Conservation (phyloP, 495 filamentous ascomycete genomes). For the Bryoglossum gracile region DNA sequence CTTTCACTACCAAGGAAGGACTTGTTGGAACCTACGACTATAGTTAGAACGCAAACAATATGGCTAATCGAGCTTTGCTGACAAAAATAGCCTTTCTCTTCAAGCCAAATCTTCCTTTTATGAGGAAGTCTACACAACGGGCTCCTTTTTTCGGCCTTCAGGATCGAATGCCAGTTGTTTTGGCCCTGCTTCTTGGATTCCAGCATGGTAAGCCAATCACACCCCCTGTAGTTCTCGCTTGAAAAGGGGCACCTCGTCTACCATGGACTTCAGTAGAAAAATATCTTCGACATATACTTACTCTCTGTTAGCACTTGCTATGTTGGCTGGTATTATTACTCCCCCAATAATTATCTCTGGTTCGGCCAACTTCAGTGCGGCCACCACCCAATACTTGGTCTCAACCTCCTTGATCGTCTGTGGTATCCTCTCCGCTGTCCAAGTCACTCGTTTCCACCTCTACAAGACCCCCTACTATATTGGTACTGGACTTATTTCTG, state of each 20-base stretch:
- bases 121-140: constrained; percentile 52
- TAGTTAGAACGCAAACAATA: constrained; percentile 44
- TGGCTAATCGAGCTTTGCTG: not conserved
- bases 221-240: too few relatives aligned
- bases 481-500: constrained; percentile 82
- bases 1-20: constrained; percentile 54
- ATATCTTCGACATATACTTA: not conserved
- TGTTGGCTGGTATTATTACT: constrained; percentile 57
- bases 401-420: constrained; percentile 85
- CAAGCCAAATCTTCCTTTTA: constrained; percentile 76
- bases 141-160: constrained; percentile 86
- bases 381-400: constrained; percentile 70
- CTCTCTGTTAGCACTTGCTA: constrained; percentile 44
- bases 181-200: constrained; percentile 66
- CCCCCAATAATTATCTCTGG: constrained; percentile 73
- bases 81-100: constrained; percentile 51
- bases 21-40: constrained; percentile 85
- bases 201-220: constrained; percentile 45
- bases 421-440: constrained; percentile 69
- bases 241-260: too few relatives aligned
- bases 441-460: constrained; percentile 82
- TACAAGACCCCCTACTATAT: constrained; percentile 72
- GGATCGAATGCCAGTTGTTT: constrained; percentile 70
- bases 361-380: constrained; percentile 54
- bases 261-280: not conserved